Conservation (phyloP, 495 filamentous ascomycete species). For the Xylaria bambusicola region DNA sequence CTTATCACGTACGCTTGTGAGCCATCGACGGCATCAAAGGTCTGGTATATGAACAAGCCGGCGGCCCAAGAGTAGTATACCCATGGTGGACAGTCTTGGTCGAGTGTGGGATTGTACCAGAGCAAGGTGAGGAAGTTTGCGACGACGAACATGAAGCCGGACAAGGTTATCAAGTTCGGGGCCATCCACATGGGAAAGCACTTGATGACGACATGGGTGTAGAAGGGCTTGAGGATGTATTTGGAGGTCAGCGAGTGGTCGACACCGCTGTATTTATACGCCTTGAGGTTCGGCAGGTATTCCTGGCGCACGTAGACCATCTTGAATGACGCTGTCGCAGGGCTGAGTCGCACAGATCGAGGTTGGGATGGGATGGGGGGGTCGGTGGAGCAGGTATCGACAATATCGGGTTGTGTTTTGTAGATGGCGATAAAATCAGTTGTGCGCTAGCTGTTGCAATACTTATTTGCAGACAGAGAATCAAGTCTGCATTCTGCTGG, state of each 20-base stretch:
- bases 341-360: neutral
- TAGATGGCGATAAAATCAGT: neutral
- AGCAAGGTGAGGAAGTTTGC: slow-evolving; percentile 89
- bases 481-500: neutral
- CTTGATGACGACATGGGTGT: slow-evolving; percentile 89
- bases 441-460: neutral
- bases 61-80: slow-evolving; percentile 90
- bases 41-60: slow-evolving; percentile 95
- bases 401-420: neutral
- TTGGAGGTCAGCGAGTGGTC: slow-evolving; percentile 87
- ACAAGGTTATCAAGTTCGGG: slow-evolving; percentile 80
- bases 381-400: neutral
- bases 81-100: slow-evolving; percentile 91
- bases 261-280: slow-evolving; percentile 90
- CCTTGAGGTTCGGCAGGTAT: slow-evolving; percentile 79
- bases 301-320: slow-evolving; percentile 91
- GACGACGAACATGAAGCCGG: slow-evolving; percentile 88
- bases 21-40: slow-evolving; percentile 96
- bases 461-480: neutral
- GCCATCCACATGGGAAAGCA: slow-evolving; percentile 97
- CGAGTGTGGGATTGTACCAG: slow-evolving; percentile 94
- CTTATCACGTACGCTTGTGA: slow-evolving; percentile 72
- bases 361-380: neutral
- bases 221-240: slow-evolving; percentile 96
- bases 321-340: slow-evolving; percentile 25